Evolutionary conservation across 202 grass and related monocot genomes (phyloP), one percentile per base, ranked within the genome.

Genomic region (Setaria viridis): DNA sequence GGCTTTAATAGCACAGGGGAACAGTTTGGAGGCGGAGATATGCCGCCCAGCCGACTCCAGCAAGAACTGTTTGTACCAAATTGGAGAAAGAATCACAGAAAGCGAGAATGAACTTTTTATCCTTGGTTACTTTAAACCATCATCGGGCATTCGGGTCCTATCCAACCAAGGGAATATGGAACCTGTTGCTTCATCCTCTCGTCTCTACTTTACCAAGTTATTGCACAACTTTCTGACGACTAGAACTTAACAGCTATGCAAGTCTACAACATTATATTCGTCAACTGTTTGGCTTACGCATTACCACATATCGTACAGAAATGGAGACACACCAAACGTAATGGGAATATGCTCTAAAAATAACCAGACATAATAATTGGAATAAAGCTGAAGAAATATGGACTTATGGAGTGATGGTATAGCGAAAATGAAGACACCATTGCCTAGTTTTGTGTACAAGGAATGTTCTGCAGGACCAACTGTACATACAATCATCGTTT

Each of bases 81-180:
- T 12, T 58, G 85, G 60, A 82, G 53, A 74, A 83, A 82, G 82
- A 85, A 88, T 85, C 85, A 47, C 65, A 67, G 46, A 88, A 85
- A 91, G 85, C 16, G 25, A 66, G n/a, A 58, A 32, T 14, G 53
- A 11, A 9, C 82, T 85, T 88, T 67, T 37, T 86, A 90, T 83
- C 84, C 49, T 78, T n/a, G 20, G 10, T 46, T 85, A 64, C 39
- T 72, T 55, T 82, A 43, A 54, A 47, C 29, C 63, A 7, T 19
- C 17, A 12, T 6, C 5, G 39, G 39, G 4, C 39, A 41, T 41
- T 41, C 39, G 39, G 5, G 39, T 47, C 48, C 62, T 37, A 63
- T 78, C 62, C 34, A 43, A 73, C 46, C 34, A 15, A 56, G 11
- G 62, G 68, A 84, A 79, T 51, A 87, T 62, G 54, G 81, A 81